Evolutionary conservation across 2,329 filamentous ascomycete species (phyloP), one percentile per base, ranked within the genome.

Genomic region (Verticillium alfalfae): DNA sequence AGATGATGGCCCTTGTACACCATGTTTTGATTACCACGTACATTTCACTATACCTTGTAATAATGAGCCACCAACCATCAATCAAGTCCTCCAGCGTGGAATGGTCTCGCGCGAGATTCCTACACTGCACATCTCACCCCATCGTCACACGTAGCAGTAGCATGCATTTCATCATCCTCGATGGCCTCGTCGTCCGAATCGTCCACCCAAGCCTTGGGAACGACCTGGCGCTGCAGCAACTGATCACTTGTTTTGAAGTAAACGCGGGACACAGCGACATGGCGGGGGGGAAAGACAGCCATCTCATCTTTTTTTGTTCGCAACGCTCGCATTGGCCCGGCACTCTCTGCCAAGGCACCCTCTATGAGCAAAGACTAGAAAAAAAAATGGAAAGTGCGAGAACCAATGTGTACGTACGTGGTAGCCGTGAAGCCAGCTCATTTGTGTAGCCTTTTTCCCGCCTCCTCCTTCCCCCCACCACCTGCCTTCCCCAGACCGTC

Each of bases 401-500:
- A 31, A 52, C 16, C 45, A 52, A 12, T 60, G 49, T 60, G 54
- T 34, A 57, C 54, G 52, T 56, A 18, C 13, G 31, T 56, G 36
- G 52, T 60, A 57, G 54, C 59, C 55, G 59, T 45, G 54, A 60
- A 60, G 59, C 59, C 56, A 37, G 45, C 45, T 41, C 26, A 49
- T 60, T 57, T 60, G 59, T 60, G 49, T 52, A 52, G 45, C 45
- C 45, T 52, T 52, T 52, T 52, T 9, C 45, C 39, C 45, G 8
- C 45, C 13, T 26, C 18, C 16, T 37, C 36, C 45, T 26, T 49
- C 18, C n/a, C n/a, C 45, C 12, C 9, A 18, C 45, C 45, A 12
- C 22, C 54, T 31, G 26, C 26, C 26, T 31, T 5, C 26, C 26
- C n/a, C 45, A 52, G 45, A 18, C 45, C 45, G 13, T 52, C 18